Evolutionary conservation across 495 filamentous ascomycete genomes (phyloP).

Genomic region (Margaritispora aquatica): DNA sequence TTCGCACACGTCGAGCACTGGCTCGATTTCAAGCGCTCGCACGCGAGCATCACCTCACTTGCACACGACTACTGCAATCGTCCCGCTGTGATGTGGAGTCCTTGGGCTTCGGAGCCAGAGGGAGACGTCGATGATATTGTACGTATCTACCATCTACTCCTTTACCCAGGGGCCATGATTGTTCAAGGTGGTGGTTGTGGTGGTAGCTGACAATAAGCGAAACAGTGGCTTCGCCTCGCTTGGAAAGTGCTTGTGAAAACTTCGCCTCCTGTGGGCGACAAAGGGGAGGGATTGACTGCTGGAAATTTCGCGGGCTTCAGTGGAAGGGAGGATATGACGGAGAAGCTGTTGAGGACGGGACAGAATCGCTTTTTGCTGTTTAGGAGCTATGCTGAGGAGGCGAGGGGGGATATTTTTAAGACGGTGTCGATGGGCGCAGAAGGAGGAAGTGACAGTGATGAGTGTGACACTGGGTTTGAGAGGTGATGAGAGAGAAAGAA

Average conservation of each 20-base stretch:
- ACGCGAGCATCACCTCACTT: slow-evolving; percentile 5
- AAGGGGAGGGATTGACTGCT: neutral
- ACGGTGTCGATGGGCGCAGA: too few species aligned
- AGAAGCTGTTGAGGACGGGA: slow-evolving; percentile 14
- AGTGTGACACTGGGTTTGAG: neutral
- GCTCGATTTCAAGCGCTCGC: slow-evolving; percentile 8
- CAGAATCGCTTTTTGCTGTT: slow-evolving; percentile 20
- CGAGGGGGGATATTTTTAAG: neutral
- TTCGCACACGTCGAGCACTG: slow-evolving; percentile 12
- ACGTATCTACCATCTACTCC: neutral
- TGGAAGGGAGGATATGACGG: slow-evolving; percentile 19
- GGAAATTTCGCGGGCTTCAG: slow-evolving; percentile 12
- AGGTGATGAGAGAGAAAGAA: neutral
- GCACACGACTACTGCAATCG: slow-evolving; percentile 6
- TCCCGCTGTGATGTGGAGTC: slow-evolving; percentile 19
- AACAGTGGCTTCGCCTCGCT: slow-evolving; percentile 9
- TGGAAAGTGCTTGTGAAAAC: slow-evolving; percentile 9
- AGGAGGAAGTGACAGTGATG: neutral
- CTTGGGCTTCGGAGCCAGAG: slow-evolving; percentile 9
- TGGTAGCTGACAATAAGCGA: too few species aligned
- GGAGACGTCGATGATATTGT: neutral
- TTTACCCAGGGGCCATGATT: too few species aligned
- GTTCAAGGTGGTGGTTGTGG: too few species aligned
- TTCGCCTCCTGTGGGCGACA: slow-evolving; percentile 5
- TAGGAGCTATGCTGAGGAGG: slow-evolving; percentile 4